phyloP scores from a whole-genome alignment of 148 eudicot genomes.

The Camellia lanceoleosa region DNA sequence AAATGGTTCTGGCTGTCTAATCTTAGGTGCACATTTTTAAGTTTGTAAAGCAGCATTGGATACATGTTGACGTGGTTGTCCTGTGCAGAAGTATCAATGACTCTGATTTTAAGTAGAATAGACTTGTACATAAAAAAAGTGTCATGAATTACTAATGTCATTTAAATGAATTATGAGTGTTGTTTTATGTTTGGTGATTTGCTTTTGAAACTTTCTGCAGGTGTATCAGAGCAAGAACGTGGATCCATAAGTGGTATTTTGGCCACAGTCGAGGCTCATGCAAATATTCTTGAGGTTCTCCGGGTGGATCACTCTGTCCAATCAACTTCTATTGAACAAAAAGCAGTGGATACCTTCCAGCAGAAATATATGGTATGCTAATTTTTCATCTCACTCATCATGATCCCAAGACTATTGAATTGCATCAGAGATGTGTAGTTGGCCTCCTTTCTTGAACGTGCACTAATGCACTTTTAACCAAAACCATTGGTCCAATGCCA shows the following conservation, averaged over 20 bases:
- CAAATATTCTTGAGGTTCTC: constrained; percentile 46
- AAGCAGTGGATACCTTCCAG: constrained; percentile 67
- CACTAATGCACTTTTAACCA: not conserved
- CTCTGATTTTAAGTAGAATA: no score
- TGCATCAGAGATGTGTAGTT: not conserved
- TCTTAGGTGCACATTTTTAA: no score
- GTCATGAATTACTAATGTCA: no score
- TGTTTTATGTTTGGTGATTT: not conserved
- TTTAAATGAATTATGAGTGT: no score
- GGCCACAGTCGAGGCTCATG: constrained; percentile 54
- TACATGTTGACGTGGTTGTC: no score
- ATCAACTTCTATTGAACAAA: constrained; percentile 52
- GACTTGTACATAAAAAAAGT: no score
- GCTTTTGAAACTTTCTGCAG: constrained; percentile 23
- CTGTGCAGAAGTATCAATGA: no score
- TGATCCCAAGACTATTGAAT: not conserved
- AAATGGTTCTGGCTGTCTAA: no score
- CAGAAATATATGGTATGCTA: constrained; percentile 67
- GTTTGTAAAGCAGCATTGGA: no score
- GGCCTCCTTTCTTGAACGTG: not conserved
- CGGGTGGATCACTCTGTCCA: constrained; percentile 63
- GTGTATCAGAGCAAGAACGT: constrained; percentile 55
- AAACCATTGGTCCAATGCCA: not conserved
- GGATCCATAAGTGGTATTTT: constrained; percentile 47
- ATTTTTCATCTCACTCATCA: not conserved